Conservation (phyloP, 306 rosid genomes). For the Abrus pulchellus region DNA sequence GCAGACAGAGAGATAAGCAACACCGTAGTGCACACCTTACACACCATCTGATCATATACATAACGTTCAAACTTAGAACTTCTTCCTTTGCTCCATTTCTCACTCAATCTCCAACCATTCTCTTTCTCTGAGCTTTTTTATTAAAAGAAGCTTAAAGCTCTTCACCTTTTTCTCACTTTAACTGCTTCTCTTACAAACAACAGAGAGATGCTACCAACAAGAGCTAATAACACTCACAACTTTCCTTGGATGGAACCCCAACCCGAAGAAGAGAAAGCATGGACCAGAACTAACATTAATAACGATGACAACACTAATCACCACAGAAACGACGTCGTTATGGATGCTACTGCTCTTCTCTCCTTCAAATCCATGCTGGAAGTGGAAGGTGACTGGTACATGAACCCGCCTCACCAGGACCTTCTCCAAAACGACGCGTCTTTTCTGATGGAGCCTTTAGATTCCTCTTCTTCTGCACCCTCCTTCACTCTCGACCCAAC, state of each 20-base stretch:
- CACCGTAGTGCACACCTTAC: background rate
- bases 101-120: background rate
- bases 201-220: constrained; percentile 41
- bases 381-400: constrained; percentile 69
- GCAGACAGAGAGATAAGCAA: background rate
- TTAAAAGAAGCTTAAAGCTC: background rate
- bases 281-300: constrained; percentile 37
- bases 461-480: constrained; percentile 69
- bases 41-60: background rate
- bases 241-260: constrained; percentile 61
- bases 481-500: constrained; percentile 61
- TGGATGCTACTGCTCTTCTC: background rate
- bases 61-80: constrained; percentile 30
- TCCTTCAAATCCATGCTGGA: constrained; percentile 76
- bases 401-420: constrained; percentile 50
- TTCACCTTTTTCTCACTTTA: background rate
- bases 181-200: no score
- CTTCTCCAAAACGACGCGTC: constrained; percentile 33
- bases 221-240: constrained; percentile 41
- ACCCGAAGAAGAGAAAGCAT: constrained; percentile 55
- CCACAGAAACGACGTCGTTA: constrained; percentile 46
- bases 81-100: background rate
- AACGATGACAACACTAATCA: background rate
- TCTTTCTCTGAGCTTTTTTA: no score
- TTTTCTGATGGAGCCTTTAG: constrained; percentile 54